Evolutionary conservation across 176 grass and related monocot species (phyloP), one percentile per base, ranked within the genome.

Genomic region (Puya raimondii): DNA sequence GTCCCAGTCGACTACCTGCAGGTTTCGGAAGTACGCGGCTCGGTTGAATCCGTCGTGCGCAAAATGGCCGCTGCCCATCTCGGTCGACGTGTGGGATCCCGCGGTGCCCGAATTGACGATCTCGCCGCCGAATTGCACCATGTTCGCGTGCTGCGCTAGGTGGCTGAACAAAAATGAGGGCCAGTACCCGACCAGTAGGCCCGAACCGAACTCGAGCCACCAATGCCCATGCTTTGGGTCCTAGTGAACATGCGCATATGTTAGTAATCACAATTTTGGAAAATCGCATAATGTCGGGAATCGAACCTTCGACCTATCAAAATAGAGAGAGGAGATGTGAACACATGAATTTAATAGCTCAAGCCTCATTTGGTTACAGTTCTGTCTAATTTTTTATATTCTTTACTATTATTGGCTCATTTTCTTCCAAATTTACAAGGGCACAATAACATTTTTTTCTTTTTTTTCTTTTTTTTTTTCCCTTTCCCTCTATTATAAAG

Each of bases 101-200:
- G 80, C 67, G 0, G 84, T 73, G 0, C 69, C 73, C 10, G 81
- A 53, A 79, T 96, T 87, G 8, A 96, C 84, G 12, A 96, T 84
- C 85, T 96, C 91, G 68, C 91, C 91, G 58, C 91, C 91, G 74
- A 85, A 96, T 74, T 96, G 91, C 72, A 96, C 87, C 91, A 96
- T 91, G 87, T 86, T 85, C 56, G 87, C 91, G 70, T 83, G 91
- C 25, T 61, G 57, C 6, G 67, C 79, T 14, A 96, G 72, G 84
- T 91, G 91, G 13, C 48, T 76, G 91, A 96, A 96, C 27, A 96
- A 77, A 22, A 23, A 26, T 1, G 91, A 81, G 2, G 91, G 91
- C 91, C 91, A 96, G 66, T 96, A 96, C 5, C 91, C 91, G 2
- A 96, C 87, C 67, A 96, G 73, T 7, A 74, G 16, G 15, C 86